Percentiles rank a stretch among this genome's conserved stretches.
Conservation (phyloP, 2,329 filamentous ascomycete genomes). For the Fusarium lateritium region DNA sequence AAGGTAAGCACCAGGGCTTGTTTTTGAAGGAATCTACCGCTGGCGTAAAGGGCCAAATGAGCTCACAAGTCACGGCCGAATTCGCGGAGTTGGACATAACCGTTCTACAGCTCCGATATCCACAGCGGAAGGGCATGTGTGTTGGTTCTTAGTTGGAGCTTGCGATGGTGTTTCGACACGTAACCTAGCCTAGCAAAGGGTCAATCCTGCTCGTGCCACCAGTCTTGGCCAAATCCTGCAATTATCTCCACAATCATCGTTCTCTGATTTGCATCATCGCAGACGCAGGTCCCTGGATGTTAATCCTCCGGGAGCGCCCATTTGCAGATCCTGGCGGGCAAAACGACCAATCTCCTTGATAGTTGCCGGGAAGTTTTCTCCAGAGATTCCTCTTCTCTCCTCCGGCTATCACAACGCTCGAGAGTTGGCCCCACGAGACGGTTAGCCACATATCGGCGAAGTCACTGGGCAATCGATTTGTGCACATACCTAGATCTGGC, state of each 20-base stretch:
- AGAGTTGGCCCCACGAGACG: constrained; percentile 34
- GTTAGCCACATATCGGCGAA: constrained; percentile 41
- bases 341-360: constrained; percentile 24
- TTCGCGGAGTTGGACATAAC: constrained; percentile 14
- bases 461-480: constrained; percentile 37
- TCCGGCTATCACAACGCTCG: constrained; percentile 15
- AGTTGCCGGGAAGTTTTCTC: constrained; percentile 20
- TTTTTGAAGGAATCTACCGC: neutral
- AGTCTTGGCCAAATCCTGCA: constrained; percentile 21
- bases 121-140: constrained; percentile 27
- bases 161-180: constrained; percentile 21
- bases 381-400: constrained; percentile 27
- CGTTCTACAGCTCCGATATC: constrained; percentile 16
- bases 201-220: constrained; percentile 29
- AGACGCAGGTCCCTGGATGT: constrained; percentile 45
- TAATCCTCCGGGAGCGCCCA: constrained; percentile 38
- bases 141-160: neutral
- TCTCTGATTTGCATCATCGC: constrained; percentile 31
- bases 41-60: neutral
- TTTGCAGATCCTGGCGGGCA: constrained; percentile 38
- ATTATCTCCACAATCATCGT: constrained; percentile 32
- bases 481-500: constrained; percentile 19
- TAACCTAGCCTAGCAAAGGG: constrained; percentile 23
- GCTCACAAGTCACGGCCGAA: constrained; percentile 6
- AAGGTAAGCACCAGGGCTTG: constrained; percentile 17